Conservation (phyloP, 768 basidiomycete species). For the Mycena vitilis region DNA sequence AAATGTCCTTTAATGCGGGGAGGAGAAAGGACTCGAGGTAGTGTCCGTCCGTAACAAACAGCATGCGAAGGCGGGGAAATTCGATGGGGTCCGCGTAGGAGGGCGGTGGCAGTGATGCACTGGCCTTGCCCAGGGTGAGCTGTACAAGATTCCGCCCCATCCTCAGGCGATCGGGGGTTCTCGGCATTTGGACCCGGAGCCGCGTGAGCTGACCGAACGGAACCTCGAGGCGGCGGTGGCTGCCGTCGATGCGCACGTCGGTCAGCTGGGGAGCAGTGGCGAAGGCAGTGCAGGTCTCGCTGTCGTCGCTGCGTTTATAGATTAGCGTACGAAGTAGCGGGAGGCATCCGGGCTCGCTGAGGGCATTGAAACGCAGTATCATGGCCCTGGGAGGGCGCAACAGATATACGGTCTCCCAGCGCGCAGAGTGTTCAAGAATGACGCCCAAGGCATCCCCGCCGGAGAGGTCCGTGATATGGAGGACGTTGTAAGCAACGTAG, state of each 20-base stretch:
- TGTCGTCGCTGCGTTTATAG: slow-evolving; percentile 17
- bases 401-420: slow-evolving; percentile 1
- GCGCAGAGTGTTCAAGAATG: background rate
- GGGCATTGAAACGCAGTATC: slow-evolving; percentile 6
- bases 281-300: slow-evolving; percentile 18
- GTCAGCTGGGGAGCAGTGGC: background rate
- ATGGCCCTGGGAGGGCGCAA: background rate
- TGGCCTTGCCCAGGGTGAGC: slow-evolving; percentile 10
- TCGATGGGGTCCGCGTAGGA: background rate
- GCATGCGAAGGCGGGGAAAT: slow-evolving; percentile 6
- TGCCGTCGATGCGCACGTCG: slow-evolving; percentile 22
- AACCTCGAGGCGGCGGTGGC: slow-evolving; percentile 13
- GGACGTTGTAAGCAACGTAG: background rate
- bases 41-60: slow-evolving; percentile 2
- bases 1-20: slow-evolving; percentile 22
- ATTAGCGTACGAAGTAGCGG: slow-evolving; percentile 1
- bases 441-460: background rate
- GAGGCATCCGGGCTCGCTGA: background rate
- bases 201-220: slow-evolving; percentile 8
- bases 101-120: slow-evolving; percentile 9
- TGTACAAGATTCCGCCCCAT: background rate
- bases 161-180: slow-evolving; percentile 10
- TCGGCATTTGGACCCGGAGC: slow-evolving; percentile 15
- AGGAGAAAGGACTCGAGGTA: slow-evolving; percentile 9
- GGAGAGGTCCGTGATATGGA: background rate